Base-by-base conservation (phyloP, 202 grass and related monocot genomes). In the Panicum virgatum region DNA sequence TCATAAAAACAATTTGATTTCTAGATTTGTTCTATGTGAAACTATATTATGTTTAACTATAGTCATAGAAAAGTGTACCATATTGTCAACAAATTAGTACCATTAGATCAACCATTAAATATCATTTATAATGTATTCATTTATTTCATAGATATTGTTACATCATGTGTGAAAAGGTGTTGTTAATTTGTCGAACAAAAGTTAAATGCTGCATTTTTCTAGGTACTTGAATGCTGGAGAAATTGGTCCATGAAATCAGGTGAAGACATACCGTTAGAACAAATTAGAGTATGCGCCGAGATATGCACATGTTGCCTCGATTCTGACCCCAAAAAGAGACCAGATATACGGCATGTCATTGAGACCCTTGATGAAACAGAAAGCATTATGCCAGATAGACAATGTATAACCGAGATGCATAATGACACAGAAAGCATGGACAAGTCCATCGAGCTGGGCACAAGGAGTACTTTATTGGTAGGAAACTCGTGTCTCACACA, bases 221-320 rank as follows among this genome's bases (percentile, higher is more conserved):
- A 78, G 75, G 12, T 65, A 37, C 11, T 65, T 22, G 12, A 50
- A 64, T 36, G 18, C 1, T 78, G 75, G 75, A 50, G 29, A 9
- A 12, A 37, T 0, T 9, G 44, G 18, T 51, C 37, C 3, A 19
- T 22, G 13, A 23, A 12, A 3, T 34, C 16, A 36, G 30, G 48
- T 15, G 16, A 48, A 63, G 40, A 47, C 40, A 32, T 10, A n/a
- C 29, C 12, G 3, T 18, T 78, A 7, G 7, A 78, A 25, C 76
- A 65, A 51, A 8, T 78, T 18, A 19, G 19, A 36, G 61, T 66
- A 52, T 78, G 76, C 5, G 44, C 61, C n/a, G 44, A 78, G 60
- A 78, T 78, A 50, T 12, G 29, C 45, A 66, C 7, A 25, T 3
- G 48, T 1, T 66, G 76, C 2, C 15, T 5, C 0, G 12, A 78